These are phyloP conservation scores for Penicillium subrubescens DNA, from an alignment of 495 filamentous ascomycete genomes.

Conservation along the genomic window DNA sequence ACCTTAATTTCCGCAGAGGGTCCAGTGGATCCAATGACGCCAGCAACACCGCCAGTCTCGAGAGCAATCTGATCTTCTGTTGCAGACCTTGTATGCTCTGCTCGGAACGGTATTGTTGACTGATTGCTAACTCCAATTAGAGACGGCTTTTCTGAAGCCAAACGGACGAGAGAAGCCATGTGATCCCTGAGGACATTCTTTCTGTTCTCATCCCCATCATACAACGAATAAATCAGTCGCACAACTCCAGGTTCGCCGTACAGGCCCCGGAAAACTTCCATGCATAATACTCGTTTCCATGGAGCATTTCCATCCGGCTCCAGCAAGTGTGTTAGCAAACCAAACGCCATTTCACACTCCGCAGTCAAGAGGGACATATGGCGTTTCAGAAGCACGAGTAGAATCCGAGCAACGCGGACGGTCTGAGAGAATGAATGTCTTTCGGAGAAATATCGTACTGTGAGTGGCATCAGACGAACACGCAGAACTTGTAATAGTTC, in stretches of 20 bases:
- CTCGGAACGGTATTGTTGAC: constrained; percentile 69
- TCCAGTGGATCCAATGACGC: constrained; percentile 81
- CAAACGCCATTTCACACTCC: constrained; percentile 84
- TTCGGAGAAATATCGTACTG: constrained; percentile 76
- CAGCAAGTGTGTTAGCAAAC: constrained; percentile 82
- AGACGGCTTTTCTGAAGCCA: constrained; percentile 86
- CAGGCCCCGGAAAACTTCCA: constrained; percentile 86
- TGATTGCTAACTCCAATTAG: constrained; percentile 86
- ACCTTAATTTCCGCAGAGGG: constrained; percentile 62
- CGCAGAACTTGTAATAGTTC: constrained; percentile 81
- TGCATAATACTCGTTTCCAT: constrained; percentile 87
- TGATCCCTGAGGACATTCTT: constrained; percentile 80
- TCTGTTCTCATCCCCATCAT: constrained; percentile 70
- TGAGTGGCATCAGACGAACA: constrained; percentile 79
- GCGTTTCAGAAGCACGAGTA: constrained; percentile 75
- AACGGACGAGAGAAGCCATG: constrained; percentile 78
- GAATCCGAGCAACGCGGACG: constrained; percentile 76
- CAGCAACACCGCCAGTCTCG: constrained; percentile 84
- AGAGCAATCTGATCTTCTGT: constrained; percentile 79
- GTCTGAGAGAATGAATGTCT: constrained; percentile 79
- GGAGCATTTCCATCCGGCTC: constrained; percentile 75
- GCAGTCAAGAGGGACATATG: constrained; percentile 72
- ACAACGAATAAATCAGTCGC: constrained; percentile 77
- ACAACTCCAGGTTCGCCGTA: constrained; percentile 78
- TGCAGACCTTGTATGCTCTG: constrained; percentile 43